Evolutionary conservation across 495 filamentous ascomycete species (phyloP).

Genomic region (Xylaria intraflava): DNA sequence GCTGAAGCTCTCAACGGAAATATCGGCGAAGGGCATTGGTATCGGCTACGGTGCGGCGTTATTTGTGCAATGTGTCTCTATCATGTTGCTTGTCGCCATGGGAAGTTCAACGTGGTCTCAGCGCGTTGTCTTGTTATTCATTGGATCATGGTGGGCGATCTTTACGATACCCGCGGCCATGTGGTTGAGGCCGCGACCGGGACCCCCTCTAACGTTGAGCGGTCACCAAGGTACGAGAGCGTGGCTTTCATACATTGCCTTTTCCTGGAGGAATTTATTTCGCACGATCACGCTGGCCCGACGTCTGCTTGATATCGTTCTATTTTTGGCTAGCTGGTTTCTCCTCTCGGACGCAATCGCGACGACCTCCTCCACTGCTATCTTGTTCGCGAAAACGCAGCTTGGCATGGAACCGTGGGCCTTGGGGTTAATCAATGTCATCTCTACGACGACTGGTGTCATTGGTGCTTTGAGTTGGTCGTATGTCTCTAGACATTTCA

Average conservation of each 20-base stretch:
- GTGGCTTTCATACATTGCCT: constrained; percentile 58
- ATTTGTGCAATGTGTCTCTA: constrained; percentile 68
- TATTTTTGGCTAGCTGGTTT: constrained; percentile 93
- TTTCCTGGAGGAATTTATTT: constrained; percentile 80
- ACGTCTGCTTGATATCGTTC: constrained; percentile 71
- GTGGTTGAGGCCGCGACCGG: constrained; percentile 87
- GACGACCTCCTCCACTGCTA: constrained; percentile 88
- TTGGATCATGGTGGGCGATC: constrained; percentile 90
- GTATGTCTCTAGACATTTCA: constrained; percentile 58
- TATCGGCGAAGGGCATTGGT: constrained; percentile 84
- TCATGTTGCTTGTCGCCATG: constrained; percentile 60
- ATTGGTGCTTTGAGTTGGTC: constrained; percentile 88
- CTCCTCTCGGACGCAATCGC: constrained; percentile 89
- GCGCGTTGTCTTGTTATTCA: constrained; percentile 74
- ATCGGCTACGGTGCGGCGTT: constrained; percentile 84
- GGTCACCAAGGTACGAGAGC: constrained; percentile 21
- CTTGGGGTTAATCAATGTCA: constrained; percentile 88
- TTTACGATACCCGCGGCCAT: constrained; percentile 86
- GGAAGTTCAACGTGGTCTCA: constrained; percentile 71
- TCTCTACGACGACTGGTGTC: constrained; percentile 75
- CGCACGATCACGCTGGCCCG: constrained; percentile 73
- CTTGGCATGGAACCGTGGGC: constrained; percentile 82
- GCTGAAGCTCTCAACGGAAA: constrained; percentile 70
- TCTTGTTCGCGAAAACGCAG: constrained; percentile 91
- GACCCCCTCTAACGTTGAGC: constrained; percentile 60